Conservation (phyloP, 208 protist species). For the Tritrichomonas foetus region DNA sequence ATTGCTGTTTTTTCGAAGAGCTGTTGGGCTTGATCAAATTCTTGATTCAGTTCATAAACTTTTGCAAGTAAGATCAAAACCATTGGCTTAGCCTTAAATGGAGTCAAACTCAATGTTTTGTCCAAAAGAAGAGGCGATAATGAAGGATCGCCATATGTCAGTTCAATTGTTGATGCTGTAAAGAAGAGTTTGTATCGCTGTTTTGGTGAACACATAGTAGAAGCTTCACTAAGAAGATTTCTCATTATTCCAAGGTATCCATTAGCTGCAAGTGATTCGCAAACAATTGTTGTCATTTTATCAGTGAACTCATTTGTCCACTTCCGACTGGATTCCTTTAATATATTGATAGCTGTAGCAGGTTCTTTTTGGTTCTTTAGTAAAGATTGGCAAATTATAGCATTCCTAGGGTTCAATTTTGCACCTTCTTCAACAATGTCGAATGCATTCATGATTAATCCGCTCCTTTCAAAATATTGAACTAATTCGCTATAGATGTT, state of each 20-base stretch:
- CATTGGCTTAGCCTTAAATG: neutral
- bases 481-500: neutral
- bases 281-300: conserved; percentile 25
- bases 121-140: neutral
- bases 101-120: neutral
- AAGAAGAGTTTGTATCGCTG: neutral
- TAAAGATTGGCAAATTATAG: neutral
- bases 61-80: neutral
- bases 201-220: neutral
- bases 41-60: neutral
- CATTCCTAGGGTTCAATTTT: neutral
- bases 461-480: neutral
- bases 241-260: neutral
- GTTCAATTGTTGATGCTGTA: neutral
- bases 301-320: neutral
- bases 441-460: neutral
- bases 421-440: neutral
- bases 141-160: neutral
- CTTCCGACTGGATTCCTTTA: neutral
- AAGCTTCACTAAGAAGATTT: neutral
- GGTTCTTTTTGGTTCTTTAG: neutral
- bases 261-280: neutral
- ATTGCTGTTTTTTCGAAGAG: neutral
- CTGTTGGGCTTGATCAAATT: neutral
- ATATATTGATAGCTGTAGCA: neutral